phyloP scores from a whole-genome alignment of 805 yeast species.

The Kazachstania taianensis region DNA sequence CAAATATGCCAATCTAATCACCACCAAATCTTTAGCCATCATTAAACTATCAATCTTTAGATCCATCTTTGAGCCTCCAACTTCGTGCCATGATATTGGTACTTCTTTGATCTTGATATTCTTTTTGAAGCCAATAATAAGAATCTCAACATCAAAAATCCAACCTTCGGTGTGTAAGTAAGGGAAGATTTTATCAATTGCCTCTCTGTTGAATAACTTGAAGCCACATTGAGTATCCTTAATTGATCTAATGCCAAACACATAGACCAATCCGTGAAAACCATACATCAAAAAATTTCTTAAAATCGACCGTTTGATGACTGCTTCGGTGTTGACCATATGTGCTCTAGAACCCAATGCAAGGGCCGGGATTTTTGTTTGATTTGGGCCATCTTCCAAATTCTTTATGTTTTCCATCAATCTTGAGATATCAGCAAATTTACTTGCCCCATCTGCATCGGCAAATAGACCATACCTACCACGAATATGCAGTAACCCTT shows the following conservation, averaged over 20 bases:
- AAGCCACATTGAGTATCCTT: constrained; percentile 97
- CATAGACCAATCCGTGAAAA: constrained; percentile 70
- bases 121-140: constrained; percentile 70
- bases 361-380: constrained; percentile 37
- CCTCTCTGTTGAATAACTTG: constrained; percentile 71
- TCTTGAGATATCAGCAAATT: constrained; percentile 55
- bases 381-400: constrained; percentile 17
- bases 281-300: constrained; percentile 91
- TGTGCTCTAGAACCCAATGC: constrained; percentile 94
- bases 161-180: constrained; percentile 94
- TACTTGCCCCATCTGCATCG: constrained; percentile 96
- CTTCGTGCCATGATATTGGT: constrained; percentile 94
- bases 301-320: constrained; percentile 82
- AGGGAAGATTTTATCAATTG: constrained; percentile 64
- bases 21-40: constrained; percentile 91
- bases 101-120: constrained; percentile 60
- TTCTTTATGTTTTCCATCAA: constrained; percentile 36
- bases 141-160: constrained; percentile 94
- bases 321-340: constrained; percentile 92
- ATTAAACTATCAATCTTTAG: constrained; percentile 80
- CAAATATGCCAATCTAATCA: constrained; percentile 79
- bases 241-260: constrained; percentile 80
- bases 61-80: constrained; percentile 88
- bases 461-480: constrained; percentile 79
- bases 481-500: constrained; percentile 68